Evolutionary conservation across 1,139 yeast species (phyloP).

Genomic region (Zygosaccharomyces sapae): DNA sequence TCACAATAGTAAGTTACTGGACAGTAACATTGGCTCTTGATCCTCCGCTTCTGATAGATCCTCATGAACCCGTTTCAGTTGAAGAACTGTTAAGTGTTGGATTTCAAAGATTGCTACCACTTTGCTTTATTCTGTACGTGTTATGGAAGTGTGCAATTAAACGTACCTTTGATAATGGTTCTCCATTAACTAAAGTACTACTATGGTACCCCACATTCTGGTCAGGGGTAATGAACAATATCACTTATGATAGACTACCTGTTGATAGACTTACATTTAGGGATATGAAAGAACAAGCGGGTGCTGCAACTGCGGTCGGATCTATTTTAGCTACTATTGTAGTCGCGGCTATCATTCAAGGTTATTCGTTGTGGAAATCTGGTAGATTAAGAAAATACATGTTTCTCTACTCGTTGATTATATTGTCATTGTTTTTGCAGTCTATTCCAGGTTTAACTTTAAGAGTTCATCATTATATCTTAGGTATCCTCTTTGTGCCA

Average conservation of each 20-base stretch:
- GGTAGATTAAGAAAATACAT: conserved; percentile 64
- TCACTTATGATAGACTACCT: conserved; percentile 84
- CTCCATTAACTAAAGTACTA: conserved; percentile 51
- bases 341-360: conserved; percentile 64
- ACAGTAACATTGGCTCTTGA: conserved; percentile 75
- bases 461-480: conserved; percentile 83
- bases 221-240: conserved; percentile 80
- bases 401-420: conserved; percentile 47
- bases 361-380: conserved; percentile 71
- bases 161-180: conserved; percentile 39
- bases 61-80: conserved; percentile 49
- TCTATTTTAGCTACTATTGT: conserved; percentile 46
- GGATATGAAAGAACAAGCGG: conserved; percentile 72
- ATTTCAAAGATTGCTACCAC: conserved; percentile 69
- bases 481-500: conserved; percentile 74
- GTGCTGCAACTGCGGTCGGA: conserved; percentile 65
- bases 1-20: conserved; percentile 76
- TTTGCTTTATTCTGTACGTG: conserved; percentile 64
- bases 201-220: conserved; percentile 81
- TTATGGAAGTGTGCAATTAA: conserved; percentile 60
- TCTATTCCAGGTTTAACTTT: conserved; percentile 66
- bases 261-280: conserved; percentile 72
- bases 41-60: conserved; percentile 66
- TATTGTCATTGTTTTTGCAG: conserved; percentile 47
- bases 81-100: conserved; percentile 66